phyloP scores from a whole-genome alignment of 2,329 filamentous ascomycete species.

The Aureobasidium sp. region DNA sequence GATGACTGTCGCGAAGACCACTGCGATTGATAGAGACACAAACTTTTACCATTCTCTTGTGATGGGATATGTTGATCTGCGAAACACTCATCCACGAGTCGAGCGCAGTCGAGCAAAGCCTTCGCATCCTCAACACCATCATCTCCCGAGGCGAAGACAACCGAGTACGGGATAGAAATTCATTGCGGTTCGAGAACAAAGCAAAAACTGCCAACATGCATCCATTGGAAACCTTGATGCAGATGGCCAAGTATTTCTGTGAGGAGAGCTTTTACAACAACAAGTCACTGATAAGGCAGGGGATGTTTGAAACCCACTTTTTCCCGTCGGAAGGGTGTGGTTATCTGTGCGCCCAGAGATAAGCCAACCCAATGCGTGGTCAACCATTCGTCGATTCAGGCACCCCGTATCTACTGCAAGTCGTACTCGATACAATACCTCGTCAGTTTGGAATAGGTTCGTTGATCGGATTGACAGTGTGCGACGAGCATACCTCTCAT shows the following conservation, averaged over 20 bases:
- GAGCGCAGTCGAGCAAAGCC: background rate
- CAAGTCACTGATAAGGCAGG: slow-evolving; percentile 15
- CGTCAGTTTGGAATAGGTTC: background rate
- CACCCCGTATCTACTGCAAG: background rate
- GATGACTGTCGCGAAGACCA: slow-evolving; percentile 7
- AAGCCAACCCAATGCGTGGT: slow-evolving; percentile 1
- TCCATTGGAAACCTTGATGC: background rate
- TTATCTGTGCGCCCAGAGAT: slow-evolving; percentile 15
- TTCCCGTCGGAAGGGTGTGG: background rate
- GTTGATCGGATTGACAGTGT: background rate
- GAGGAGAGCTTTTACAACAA: slow-evolving; percentile 2
- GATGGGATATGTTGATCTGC: too few relatives aligned
- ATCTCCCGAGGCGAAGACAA: background rate
- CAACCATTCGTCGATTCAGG: slow-evolving; percentile 2
- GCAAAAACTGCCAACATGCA: slow-evolving; percentile 5
- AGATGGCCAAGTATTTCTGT: slow-evolving; percentile 14
- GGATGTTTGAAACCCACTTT: slow-evolving; percentile 3
- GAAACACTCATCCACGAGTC: background rate
- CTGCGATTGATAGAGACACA: background rate
- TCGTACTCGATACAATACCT: background rate
- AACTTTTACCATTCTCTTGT: background rate
- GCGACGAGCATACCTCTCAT: background rate
- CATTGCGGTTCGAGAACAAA: background rate
- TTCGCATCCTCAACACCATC: background rate
- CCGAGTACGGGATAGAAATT: background rate